A percentile compares a stretch with the other conserved stretches of the same genome.
Conservation (phyloP, 495 filamentous ascomycete genomes). For the Aspergillus panamensis region DNA sequence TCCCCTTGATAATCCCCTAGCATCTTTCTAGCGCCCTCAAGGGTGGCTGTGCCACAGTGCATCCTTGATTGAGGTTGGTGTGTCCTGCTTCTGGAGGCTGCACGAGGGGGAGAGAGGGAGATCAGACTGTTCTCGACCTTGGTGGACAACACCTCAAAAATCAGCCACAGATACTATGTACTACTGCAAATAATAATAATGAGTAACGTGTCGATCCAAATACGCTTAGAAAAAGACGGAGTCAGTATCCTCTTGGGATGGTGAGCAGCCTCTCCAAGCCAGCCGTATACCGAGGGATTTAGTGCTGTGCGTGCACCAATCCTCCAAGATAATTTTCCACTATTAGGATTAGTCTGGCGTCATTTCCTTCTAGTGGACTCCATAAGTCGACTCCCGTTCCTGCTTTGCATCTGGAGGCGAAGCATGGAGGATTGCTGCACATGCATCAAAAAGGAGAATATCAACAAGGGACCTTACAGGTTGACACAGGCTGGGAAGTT, state of each 20-base stretch:
- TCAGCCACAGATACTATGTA: neutral
- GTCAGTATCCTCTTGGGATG: neutral
- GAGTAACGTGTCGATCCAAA: neutral
- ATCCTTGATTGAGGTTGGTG: too few species aligned
- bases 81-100: too few species aligned
- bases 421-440: slow-evolving; percentile 2
- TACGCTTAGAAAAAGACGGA: neutral
- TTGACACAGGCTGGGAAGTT: neutral
- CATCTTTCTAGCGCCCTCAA: neutral
- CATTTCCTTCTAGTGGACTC: slow-evolving; percentile 9
- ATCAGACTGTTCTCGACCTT: neutral
- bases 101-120: neutral
- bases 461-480: neutral
- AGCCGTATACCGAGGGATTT: neutral
- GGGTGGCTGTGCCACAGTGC: neutral
- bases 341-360: slow-evolving; percentile 14
- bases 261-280: neutral
- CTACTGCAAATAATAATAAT: neutral
- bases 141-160: neutral
- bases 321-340: neutral
- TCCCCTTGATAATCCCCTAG: neutral
- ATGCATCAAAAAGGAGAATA: slow-evolving; percentile 2
- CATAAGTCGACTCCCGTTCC: slow-evolving; percentile 1
- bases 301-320: neutral
- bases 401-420: neutral